Base-by-base conservation (phyloP, 2,329 filamentous ascomycete genomes). In the Pseudocercospora fijiensis region DNA sequence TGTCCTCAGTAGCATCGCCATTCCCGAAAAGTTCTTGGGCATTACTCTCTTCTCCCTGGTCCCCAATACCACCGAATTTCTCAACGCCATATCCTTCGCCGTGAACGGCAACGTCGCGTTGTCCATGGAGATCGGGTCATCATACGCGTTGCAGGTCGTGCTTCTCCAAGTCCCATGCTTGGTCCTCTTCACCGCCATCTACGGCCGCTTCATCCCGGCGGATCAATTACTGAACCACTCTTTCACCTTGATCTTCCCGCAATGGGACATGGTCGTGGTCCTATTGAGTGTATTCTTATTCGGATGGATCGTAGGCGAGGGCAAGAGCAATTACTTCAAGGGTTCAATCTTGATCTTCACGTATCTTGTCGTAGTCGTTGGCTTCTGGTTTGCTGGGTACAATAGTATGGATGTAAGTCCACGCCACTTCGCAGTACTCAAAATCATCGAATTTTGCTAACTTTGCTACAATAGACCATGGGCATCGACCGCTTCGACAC, bases 251-350 rank as follows among this genome's bases (percentile, higher is more conserved):
- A 91, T 98, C 51, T 98, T 99, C 80, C 95, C 95, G 0, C 95
- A 99, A 77, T 99, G 94, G 94, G 95, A 99, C 76, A 96, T 99
- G 91, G 89, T 98, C 11, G 96, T 91, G 0, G 92, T 98, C 16
- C 96, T 98, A 64, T 81, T 99, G 16, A 97, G 94, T 73, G 92
- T 99, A 18, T 96, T 99, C 81, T 81, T 99, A 62, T 86, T 99
- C 69, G 96, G 92, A 73, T 96, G 98, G 82, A 94, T 99, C 83
- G 96, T 98, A 72, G 91, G 94, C 58, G 95, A 99, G 79, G 95
- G 95, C 45, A 99, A 99, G 86, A 98, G 93, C 82, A 99, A 99
- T 78, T 99, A 99, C 79, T 99, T 99, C 86, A 99, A 99, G 81
- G 95, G 95, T 58, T 96, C 91, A 69, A 97, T 98, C 71, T 83